A percentile compares a stretch with the other conserved stretches of the same genome.
Evolutionary conservation across 2,329 filamentous ascomycete species (phyloP).

Genomic region (Ceratocystis huliohia): DNA sequence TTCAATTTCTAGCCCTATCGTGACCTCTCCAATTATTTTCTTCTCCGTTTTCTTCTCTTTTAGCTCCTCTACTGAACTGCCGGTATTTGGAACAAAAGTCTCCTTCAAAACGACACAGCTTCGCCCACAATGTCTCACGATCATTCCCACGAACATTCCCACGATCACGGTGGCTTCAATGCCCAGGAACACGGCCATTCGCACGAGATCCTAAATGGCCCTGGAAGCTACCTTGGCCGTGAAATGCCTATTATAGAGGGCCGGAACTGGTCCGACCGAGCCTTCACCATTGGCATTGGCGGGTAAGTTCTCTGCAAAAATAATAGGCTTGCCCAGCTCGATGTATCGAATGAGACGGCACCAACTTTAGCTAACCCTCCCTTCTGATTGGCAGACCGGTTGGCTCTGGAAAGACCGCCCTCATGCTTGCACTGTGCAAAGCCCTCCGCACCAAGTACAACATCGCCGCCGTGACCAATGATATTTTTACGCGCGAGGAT

Average conservation of each 20-base stretch:
- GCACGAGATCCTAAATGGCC: slow-evolving; percentile 89
- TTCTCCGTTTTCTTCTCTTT: not conserved
- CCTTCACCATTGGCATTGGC: slow-evolving; percentile 95
- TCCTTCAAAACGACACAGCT: not conserved
- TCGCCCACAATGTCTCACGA: not conserved
- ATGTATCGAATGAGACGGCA: no score
- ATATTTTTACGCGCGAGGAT: slow-evolving; percentile 97
- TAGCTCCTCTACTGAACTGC: not conserved
- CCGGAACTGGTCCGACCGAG: slow-evolving; percentile 73
- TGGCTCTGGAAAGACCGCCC: slow-evolving; percentile 89
- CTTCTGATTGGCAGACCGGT: slow-evolving; percentile 52
- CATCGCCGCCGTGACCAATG: slow-evolving; percentile 93
- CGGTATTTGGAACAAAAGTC: not conserved
- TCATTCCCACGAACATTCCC: slow-evolving; percentile 14
- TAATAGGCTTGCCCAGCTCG: not conserved
- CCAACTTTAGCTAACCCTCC: no score
- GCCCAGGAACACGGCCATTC: slow-evolving; percentile 76
- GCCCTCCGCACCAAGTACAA: slow-evolving; percentile 69
- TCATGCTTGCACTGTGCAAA: slow-evolving; percentile 87
- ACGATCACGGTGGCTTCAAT: slow-evolving; percentile 29
- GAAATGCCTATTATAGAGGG: slow-evolving; percentile 92
- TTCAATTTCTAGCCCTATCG: not conserved
- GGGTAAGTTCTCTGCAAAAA: slow-evolving; percentile 46
- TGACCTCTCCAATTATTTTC: not conserved
- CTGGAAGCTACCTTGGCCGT: slow-evolving; percentile 75